Evolutionary conservation across 495 filamentous ascomycete genomes (phyloP).

Genomic region (Penicillium pulvis): DNA sequence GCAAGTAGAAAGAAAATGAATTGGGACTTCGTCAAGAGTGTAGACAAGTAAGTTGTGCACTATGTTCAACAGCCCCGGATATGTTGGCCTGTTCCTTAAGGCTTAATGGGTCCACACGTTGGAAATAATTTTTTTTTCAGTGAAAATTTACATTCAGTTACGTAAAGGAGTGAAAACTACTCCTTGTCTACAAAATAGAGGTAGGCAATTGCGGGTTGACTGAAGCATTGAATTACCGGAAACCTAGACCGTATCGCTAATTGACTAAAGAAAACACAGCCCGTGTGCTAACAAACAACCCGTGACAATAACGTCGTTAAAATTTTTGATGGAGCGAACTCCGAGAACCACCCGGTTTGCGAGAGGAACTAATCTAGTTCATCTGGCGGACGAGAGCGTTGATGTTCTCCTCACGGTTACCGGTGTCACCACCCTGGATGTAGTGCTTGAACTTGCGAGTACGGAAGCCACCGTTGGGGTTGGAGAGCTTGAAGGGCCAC

Average conservation of each 20-base stretch:
- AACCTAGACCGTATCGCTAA: constrained; percentile 48
- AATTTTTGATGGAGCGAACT: constrained; percentile 18
- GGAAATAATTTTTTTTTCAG: too few relatives aligned
- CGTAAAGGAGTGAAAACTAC: too few relatives aligned
- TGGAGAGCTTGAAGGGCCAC: constrained; percentile 99
- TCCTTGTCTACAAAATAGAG: not conserved
- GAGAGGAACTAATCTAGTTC: constrained; percentile 68
- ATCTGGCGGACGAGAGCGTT: constrained; percentile 95
- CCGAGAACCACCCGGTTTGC: constrained; percentile 9
- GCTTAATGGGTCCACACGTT: too few relatives aligned
- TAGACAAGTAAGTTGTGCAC: too few relatives aligned
- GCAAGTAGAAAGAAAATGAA: too few relatives aligned
- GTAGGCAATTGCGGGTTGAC: constrained; percentile 35
- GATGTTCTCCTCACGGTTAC: constrained; percentile 99
- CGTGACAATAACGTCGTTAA: constrained; percentile 30
- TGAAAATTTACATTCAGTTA: too few relatives aligned
- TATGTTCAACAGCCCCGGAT: too few relatives aligned
- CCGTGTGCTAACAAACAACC: constrained; percentile 38
- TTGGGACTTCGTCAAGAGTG: too few relatives aligned
- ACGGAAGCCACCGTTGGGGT: constrained; percentile 94
- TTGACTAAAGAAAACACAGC: constrained; percentile 34
- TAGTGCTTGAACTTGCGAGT: constrained; percentile 98
- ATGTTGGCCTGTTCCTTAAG: too few relatives aligned
- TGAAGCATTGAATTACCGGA: constrained; percentile 42
- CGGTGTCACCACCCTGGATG: constrained; percentile 97